These are phyloP conservation scores for Alternaria dauci DNA, from an alignment of 2,329 filamentous ascomycete species.

Conservation along the genomic window DNA sequence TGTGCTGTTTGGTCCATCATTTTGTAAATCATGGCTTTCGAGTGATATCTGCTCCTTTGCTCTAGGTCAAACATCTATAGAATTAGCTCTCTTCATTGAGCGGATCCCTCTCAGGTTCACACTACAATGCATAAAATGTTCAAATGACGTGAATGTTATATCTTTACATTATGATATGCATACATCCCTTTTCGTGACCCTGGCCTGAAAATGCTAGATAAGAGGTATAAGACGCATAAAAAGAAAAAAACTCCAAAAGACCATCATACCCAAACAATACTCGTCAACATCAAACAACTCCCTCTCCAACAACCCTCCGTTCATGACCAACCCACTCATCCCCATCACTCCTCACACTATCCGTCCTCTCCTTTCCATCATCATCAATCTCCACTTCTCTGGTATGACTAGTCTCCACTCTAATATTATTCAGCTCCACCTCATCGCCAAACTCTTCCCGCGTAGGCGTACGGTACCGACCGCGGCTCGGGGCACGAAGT, in stretches of 20 bases:
- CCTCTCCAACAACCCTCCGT: conserved; percentile 1
- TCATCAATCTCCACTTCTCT: conserved; percentile 20
- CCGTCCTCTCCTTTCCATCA: conserved; percentile 4
- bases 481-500: neutral
- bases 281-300: neutral
- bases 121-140: neutral
- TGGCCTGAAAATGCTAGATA: neutral
- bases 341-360: conserved; percentile 4
- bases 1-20: neutral
- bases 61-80: neutral
- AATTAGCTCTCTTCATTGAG: neutral
- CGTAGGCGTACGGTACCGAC: neutral
- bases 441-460: conserved; percentile 19
- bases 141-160: neutral
- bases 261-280: neutral
- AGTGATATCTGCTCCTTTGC: neutral
- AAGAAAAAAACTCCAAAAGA: neutral
- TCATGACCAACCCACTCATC: conserved; percentile 2
- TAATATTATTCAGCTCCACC: conserved; percentile 28
- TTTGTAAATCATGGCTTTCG: neutral
- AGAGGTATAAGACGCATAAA: neutral
- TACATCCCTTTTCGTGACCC: neutral
- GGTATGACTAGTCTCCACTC: conserved; percentile 25
- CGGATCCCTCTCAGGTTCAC: too few species aligned
- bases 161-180: neutral